These are phyloP conservation scores for Fagopyrum tataricum DNA, from an alignment of 148 eudicot species.

Conservation along the genomic window DNA sequence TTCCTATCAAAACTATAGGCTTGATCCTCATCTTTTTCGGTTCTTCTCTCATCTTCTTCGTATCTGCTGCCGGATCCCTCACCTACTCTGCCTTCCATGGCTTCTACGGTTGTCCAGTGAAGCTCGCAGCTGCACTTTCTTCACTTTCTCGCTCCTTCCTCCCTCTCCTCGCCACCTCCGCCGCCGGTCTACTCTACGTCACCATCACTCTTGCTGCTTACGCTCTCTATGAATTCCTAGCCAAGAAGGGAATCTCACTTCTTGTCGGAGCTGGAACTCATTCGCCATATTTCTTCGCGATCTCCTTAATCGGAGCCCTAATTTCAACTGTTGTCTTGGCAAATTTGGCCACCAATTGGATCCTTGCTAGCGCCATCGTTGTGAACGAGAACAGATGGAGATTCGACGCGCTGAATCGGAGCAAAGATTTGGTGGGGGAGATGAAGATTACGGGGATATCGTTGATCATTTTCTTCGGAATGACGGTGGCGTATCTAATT, in stretches of 20 bases:
- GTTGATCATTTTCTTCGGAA: slow-evolving; percentile 29
- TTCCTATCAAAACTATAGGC: slow-evolving; percentile 5
- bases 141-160: slow-evolving; percentile 5
- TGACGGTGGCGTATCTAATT: neutral
- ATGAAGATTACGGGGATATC: slow-evolving; percentile 40
- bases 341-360: slow-evolving; percentile 39
- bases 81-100: slow-evolving; percentile 18
- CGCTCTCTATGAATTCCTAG: slow-evolving; percentile 14
- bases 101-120: slow-evolving; percentile 15
- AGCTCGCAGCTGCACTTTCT: slow-evolving; percentile 8
- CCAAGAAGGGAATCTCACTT: slow-evolving; percentile 15
- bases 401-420: slow-evolving; percentile 36
- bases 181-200: slow-evolving; percentile 17
- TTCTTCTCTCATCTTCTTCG: slow-evolving; percentile 15
- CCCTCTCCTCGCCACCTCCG: slow-evolving; percentile 14
- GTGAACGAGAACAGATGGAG: slow-evolving; percentile 66
- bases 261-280: slow-evolving; percentile 17
- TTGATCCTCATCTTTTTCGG: slow-evolving; percentile 19
- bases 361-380: slow-evolving; percentile 34
- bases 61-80: slow-evolving; percentile 19
- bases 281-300: slow-evolving; percentile 21
- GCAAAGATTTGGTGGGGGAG: slow-evolving; percentile 38
- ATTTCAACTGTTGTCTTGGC: slow-evolving; percentile 18
- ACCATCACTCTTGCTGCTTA: slow-evolving; percentile 7
- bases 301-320: slow-evolving; percentile 16